Evolutionary conservation across 2,329 filamentous ascomycete genomes (phyloP).

Genomic region (Pseudopyricularia cyperi): DNA sequence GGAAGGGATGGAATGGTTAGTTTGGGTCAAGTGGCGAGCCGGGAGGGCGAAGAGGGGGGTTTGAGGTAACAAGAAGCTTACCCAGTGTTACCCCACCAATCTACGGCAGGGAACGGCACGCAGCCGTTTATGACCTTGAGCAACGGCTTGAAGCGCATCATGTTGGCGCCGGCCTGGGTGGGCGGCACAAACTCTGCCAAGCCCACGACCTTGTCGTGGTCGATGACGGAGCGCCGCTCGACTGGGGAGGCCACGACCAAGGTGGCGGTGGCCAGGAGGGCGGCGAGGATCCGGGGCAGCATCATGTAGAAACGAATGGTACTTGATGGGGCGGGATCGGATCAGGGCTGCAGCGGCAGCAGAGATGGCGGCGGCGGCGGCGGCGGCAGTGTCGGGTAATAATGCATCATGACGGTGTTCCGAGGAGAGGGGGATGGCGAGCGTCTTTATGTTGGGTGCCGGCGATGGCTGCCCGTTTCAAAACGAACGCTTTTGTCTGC

Average conservation of each 20-base stretch:
- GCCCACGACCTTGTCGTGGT: slow-evolving; percentile 28
- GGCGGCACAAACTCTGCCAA: slow-evolving; percentile 39
- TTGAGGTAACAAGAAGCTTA: too few species aligned
- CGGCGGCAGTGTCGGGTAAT: too few species aligned
- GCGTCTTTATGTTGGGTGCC: too few species aligned
- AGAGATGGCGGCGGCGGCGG: too few species aligned
- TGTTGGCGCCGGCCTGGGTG: slow-evolving; percentile 28
- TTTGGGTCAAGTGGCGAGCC: too few species aligned
- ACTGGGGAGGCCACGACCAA: slow-evolving; percentile 2
- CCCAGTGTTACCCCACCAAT: slow-evolving; percentile 42
- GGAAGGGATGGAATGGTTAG: neutral
- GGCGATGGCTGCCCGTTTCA: too few species aligned
- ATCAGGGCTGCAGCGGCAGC: too few species aligned
- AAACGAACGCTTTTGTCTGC: too few species aligned
- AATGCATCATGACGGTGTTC: too few species aligned
- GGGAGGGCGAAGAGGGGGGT: too few species aligned
- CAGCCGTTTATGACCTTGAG: slow-evolving; percentile 45
- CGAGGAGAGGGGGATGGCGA: too few species aligned
- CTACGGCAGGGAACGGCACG: slow-evolving; percentile 49
- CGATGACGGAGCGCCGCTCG: slow-evolving; percentile 13
- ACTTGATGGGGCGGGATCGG: too few species aligned
- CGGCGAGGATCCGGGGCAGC: neutral
- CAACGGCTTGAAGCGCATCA: slow-evolving; percentile 41
- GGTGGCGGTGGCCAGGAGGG: neutral
- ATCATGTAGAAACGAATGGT: neutral